phyloP scores from a whole-genome alignment of 345 rosid genomes.

The Theobroma cacao region DNA sequence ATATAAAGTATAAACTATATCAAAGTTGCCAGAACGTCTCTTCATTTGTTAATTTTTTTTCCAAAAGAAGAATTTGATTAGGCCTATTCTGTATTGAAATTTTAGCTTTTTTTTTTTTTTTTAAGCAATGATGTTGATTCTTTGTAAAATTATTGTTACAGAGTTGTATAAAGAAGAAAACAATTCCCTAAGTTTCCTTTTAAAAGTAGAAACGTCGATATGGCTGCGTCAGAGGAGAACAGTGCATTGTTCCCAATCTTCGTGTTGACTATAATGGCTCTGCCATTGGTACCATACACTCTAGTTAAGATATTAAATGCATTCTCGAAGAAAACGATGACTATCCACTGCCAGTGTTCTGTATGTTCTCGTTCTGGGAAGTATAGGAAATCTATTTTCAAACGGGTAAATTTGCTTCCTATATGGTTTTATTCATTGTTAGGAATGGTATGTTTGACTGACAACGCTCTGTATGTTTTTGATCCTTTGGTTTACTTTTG shows the following conservation, averaged over 20 bases:
- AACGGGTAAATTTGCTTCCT: constrained; percentile 43
- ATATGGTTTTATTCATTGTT: background rate
- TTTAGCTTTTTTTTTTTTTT: background rate
- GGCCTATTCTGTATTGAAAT: background rate
- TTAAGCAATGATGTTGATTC: background rate
- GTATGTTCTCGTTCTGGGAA: constrained; percentile 83
- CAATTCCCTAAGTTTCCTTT: background rate
- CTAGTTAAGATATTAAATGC: constrained; percentile 64
- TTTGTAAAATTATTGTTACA: background rate
- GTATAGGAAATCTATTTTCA: constrained; percentile 77
- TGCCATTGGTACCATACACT: constrained; percentile 90
- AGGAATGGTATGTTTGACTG: constrained; percentile 6
- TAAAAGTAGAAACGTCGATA: constrained; percentile 28
- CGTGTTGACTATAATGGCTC: constrained; percentile 90
- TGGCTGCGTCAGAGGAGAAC: constrained; percentile 94
- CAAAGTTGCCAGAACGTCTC: background rate
- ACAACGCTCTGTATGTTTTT: background rate
- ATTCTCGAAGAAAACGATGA: constrained; percentile 64
- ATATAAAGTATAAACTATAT: background rate
- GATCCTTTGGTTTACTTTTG: constrained; percentile 14
- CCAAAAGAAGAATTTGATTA: background rate
- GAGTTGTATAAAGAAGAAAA: constrained; percentile 5
- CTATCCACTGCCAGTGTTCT: constrained; percentile 74
- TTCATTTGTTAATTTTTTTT: background rate
- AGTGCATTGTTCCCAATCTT: constrained; percentile 91